These are phyloP conservation scores for Drechslerella coelobrocha DNA, from an alignment of 2,329 filamentous ascomycete genomes.

Conservation along the genomic window DNA sequence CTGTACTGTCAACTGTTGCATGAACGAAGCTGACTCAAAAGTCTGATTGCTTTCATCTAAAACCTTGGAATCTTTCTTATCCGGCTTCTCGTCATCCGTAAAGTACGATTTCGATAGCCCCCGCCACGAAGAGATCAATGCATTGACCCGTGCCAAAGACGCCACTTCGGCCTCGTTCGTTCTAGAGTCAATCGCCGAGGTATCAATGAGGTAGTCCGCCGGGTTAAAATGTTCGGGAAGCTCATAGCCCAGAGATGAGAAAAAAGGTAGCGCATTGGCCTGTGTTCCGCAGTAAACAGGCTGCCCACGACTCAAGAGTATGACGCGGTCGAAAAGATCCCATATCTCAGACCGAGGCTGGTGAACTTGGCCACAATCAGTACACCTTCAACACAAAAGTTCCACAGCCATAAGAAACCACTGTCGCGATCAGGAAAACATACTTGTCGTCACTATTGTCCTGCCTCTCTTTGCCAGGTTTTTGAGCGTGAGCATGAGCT, in stretches of 20 bases:
- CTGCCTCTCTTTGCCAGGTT: conserved; percentile 71
- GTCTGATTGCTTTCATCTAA: not conserved
- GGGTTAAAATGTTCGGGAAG: conserved; percentile 78
- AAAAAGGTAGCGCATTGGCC: conserved; percentile 69
- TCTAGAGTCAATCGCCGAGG: conserved; percentile 76
- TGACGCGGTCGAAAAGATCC: conserved; percentile 75
- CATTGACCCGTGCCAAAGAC: conserved; percentile 68
- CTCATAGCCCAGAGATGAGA: conserved; percentile 67
- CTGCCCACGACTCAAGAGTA: conserved; percentile 72
- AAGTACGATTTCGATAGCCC: conserved; percentile 55
- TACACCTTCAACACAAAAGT: not conserved
- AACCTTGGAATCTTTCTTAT: not conserved
- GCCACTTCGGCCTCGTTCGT: conserved; percentile 70
- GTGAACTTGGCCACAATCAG: conserved; percentile 62
- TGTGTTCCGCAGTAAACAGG: conserved; percentile 72
- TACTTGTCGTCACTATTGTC: conserved; percentile 72
- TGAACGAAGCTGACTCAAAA: conserved; percentile 6
- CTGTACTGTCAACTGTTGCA: conserved; percentile 69
- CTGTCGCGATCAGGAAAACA: conserved; percentile 5
- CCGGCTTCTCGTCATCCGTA: conserved; percentile 51
- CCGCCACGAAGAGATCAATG: conserved; percentile 69
- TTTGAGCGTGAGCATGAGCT: conserved; percentile 74
- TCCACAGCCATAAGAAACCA: conserved; percentile 7
- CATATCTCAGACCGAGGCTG: conserved; percentile 81
- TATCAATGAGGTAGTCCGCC: conserved; percentile 76